Conservation (phyloP, 73 alveolate genomes). For the Durusdinium trenchii region DNA sequence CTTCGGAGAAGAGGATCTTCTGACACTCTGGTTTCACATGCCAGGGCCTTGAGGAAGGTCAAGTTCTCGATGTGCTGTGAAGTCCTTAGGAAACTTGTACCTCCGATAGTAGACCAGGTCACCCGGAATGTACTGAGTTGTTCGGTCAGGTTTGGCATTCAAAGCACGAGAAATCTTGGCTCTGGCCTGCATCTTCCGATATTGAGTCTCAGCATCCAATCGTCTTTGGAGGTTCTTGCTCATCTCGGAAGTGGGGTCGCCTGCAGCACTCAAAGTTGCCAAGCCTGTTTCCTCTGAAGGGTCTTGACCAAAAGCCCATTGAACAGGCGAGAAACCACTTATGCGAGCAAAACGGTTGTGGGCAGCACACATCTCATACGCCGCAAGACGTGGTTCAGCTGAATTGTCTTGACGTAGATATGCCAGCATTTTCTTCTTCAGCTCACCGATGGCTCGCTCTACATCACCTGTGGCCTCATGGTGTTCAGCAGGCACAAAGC, state of each 20-base stretch:
- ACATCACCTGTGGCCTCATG: conserved; percentile 34
- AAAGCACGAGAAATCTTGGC: background rate
- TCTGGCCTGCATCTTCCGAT: too few relatives aligned
- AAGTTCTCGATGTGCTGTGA: background rate
- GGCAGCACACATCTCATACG: background rate
- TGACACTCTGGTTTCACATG: background rate
- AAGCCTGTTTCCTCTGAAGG: background rate
- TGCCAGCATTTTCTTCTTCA: background rate
- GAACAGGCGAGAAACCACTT: background rate
- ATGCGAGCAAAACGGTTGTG: conserved; percentile 5
- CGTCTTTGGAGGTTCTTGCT: background rate
- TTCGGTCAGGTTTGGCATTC: background rate
- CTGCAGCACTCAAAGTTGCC: background rate
- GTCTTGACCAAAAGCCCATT: conserved; percentile 41
- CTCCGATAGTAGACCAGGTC: conserved; percentile 5
- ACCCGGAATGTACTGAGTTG: background rate
- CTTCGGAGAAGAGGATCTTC: background rate
- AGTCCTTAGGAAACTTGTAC: background rate
- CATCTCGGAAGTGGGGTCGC: background rate
- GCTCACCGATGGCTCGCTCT: background rate
- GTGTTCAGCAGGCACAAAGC: conserved; percentile 9
- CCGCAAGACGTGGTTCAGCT: background rate
- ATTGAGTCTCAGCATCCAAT: too few relatives aligned
- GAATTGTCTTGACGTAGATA: background rate
- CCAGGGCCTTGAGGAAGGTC: background rate